phyloP scores from a whole-genome alignment of 148 eudicot genomes.

The Dysphania ambrosioides region DNA sequence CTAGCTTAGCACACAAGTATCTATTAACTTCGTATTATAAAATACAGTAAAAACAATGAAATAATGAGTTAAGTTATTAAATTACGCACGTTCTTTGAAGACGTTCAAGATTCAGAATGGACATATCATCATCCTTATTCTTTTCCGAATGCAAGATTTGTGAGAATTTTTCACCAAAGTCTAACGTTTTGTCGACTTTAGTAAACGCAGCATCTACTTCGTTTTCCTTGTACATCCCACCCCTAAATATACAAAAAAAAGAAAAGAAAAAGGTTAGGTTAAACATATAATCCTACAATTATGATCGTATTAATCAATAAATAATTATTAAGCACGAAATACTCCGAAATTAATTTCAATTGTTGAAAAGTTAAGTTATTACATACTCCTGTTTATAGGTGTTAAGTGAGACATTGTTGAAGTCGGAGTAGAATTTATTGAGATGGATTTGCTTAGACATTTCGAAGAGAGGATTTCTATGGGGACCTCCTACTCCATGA shows the following conservation, averaged over 20 bases:
- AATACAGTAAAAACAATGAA: too few relatives aligned
- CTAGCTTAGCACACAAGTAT: too few relatives aligned
- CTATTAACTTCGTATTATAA: too few relatives aligned
- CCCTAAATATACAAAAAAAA: conserved; percentile 10
- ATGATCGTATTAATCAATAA: too few relatives aligned
- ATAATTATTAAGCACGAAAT: too few relatives aligned
- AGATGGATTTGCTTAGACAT: conserved; percentile 33
- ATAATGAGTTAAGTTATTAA: too few relatives aligned
- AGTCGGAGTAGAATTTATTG: conserved; percentile 26
- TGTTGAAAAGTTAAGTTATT: not conserved
- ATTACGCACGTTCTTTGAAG: conserved; percentile 18
- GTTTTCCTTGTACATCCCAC: conserved; percentile 20
- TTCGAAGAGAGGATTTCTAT: conserved; percentile 34
- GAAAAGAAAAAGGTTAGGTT: too few relatives aligned
- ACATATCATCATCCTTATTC: conserved; percentile 24
- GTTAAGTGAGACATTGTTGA: conserved; percentile 25
- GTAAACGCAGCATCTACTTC: conserved; percentile 29
- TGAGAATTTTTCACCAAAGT: conserved; percentile 21
- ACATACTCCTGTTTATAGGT: conserved; percentile 34
- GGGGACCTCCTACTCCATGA: conserved; percentile 31
- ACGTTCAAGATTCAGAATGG: conserved; percentile 28
- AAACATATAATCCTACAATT: too few relatives aligned
- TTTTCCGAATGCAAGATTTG: conserved; percentile 12
- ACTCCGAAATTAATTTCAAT: too few relatives aligned
- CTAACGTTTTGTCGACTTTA: conserved; percentile 11